A percentile compares a stretch with the other conserved stretches of the same genome.
Conservation (phyloP, 805 yeast genomes). For the Cyberlindnera bimundalis region DNA sequence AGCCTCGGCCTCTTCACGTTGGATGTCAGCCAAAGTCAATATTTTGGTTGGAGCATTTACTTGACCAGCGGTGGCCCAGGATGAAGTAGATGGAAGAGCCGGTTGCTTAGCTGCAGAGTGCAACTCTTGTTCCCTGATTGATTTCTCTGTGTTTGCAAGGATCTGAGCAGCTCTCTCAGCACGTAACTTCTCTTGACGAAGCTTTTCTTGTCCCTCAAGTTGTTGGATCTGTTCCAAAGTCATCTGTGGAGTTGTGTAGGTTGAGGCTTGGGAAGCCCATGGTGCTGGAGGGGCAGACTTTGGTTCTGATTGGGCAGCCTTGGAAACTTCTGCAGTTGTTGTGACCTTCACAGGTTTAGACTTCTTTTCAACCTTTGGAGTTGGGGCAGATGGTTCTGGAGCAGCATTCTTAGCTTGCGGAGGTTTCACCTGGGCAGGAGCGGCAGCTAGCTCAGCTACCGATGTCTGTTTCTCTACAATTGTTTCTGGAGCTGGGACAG, state of each 20-base stretch:
- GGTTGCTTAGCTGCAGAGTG: slow-evolving; percentile 15
- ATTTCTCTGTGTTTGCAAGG: slow-evolving; percentile 19
- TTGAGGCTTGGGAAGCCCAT: slow-evolving; percentile 43
- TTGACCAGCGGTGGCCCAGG: slow-evolving; percentile 36
- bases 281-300: slow-evolving; percentile 40
- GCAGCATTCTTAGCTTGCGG: too few relatives aligned
- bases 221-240: slow-evolving; percentile 51
- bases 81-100: slow-evolving; percentile 31
- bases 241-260: slow-evolving; percentile 34
- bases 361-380: slow-evolving; percentile 8
- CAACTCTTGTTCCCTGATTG: slow-evolving; percentile 15
- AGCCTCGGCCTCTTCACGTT: slow-evolving; percentile 49
- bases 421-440: too few relatives aligned
- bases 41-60: slow-evolving; percentile 36
- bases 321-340: slow-evolving; percentile 8
- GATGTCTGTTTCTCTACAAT: too few relatives aligned
- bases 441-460: too few relatives aligned
- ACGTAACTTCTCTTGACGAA: slow-evolving; percentile 37
- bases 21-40: slow-evolving; percentile 60
- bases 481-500: too few relatives aligned
- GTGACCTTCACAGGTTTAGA: slow-evolving; percentile 10
- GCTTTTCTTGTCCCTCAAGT: slow-evolving; percentile 43
- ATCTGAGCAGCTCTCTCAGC: slow-evolving; percentile 27
- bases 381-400: not conserved
- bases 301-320: slow-evolving; percentile 10